Conservation (phyloP, 176 grass and related monocot species). For the Poa pratensis region DNA sequence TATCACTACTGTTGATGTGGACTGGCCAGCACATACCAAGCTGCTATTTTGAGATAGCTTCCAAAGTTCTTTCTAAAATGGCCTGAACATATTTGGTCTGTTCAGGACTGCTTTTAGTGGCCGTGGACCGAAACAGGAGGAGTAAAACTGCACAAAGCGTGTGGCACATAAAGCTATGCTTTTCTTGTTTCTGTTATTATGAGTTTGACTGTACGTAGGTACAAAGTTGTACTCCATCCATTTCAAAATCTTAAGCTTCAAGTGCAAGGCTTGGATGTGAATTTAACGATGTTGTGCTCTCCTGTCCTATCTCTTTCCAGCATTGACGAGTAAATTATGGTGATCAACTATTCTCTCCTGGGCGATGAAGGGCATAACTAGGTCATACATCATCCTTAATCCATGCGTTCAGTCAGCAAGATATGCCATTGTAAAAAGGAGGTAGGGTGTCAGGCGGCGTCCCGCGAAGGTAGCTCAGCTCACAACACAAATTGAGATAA, state of each 20-base stretch:
- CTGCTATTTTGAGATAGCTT: neutral
- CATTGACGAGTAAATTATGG: neutral
- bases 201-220: conserved; percentile 12
- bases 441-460: too few species aligned
- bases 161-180: neutral
- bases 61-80: conserved; percentile 1
- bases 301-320: neutral
- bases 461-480: too few species aligned
- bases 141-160: neutral
- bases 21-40: neutral
- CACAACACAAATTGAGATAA: too few species aligned
- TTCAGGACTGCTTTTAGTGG: neutral
- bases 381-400: too few species aligned
- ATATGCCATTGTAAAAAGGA: neutral
- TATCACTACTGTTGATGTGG: neutral
- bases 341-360: neutral
- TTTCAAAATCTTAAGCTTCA: neutral
- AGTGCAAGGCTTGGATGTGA: neutral
- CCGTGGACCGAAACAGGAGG: neutral
- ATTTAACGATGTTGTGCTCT: neutral
- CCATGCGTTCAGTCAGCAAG: neutral
- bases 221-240: neutral
- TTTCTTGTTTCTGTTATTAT: neutral
- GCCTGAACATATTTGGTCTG: neutral
- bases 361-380: too few species aligned